Base-by-base conservation (phyloP, 352 stramenopile species). In the Globisporangium barbulae region DNA sequence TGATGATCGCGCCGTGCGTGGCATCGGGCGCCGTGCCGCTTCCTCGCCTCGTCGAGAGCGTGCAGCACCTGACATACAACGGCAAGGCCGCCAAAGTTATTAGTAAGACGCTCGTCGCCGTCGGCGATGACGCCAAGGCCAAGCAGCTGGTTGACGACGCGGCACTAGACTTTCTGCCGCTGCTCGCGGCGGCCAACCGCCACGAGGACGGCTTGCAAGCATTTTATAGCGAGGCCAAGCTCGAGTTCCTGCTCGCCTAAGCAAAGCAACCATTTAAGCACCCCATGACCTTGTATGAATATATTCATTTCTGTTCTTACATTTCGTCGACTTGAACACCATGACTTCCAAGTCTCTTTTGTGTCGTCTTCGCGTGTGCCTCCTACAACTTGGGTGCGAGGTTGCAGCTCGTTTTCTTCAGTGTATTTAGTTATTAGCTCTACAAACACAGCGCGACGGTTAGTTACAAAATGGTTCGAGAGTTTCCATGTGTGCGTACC, bases 1-100 rank as follows among this genome's bases (percentile, higher is more conserved):
- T 88, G 52, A 91, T 94, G 82, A 63, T 94, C 17, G 81, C 81
- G 45, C 83, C 81, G 12, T 83, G 72, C 7, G 71, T 92, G 1
- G 75, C 74, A 4, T 63, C 69, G 0, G 79, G 76, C 17, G 75
- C 69, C 31, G 58, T 92, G 35, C 65, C 69, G 13, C 39, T 90
- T 0, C 52, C 66, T 15, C 73, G 79, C 41, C 53, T 92, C 6
- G 72, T 85, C 22, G 58, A 69, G 12, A 79, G 79, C 64, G 66
- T 75, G 39, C 63, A 79, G 58, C 79, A 83, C 70, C 59, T 89
- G 61, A 53, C 64, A 22, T 70, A 75, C 58, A 86, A 84, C 45
- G 82, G 82, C 56, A 91, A 91, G 68, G 79, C 79, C 7, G 79
- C 79, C 42, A 83, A 84, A 68, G 68, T 91, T 17, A 71, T 91